Evolutionary conservation across 352 stramenopile genomes (phyloP).

Genomic region (Thalassiosira oceanica): DNA sequence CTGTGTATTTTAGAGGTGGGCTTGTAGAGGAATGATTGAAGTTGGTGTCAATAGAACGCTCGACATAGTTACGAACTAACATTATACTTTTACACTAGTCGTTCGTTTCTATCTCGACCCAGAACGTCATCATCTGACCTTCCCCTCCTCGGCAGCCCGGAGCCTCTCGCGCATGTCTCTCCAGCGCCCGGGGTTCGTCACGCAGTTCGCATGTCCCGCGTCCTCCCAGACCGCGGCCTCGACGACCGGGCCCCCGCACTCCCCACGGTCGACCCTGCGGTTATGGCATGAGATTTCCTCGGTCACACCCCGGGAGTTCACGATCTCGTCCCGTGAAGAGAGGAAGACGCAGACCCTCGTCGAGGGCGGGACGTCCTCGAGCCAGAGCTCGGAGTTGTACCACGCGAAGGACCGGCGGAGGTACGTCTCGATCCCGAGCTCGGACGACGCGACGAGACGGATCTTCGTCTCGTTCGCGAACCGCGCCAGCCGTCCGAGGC

Average conservation of each 20-base stretch:
- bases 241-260: constrained; percentile 2
- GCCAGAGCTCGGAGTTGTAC: constrained; percentile 82
- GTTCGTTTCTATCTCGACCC: too few relatives aligned
- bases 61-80: too few relatives aligned
- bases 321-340: constrained; percentile 74
- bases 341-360: constrained; percentile 62
- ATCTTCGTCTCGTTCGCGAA: constrained; percentile 48
- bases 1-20: too few relatives aligned
- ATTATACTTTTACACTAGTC: too few relatives aligned
- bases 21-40: too few relatives aligned
- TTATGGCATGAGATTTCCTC: constrained; percentile 44
- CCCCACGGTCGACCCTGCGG: neutral
- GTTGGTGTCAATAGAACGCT: too few relatives aligned
- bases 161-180: constrained; percentile 46
- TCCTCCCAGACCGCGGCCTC: constrained; percentile 46
- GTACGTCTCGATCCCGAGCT: constrained; percentile 80
- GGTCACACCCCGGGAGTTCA: constrained; percentile 60
- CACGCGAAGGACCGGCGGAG: constrained; percentile 80
- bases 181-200: constrained; percentile 50
- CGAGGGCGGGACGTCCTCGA: constrained; percentile 65
- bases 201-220: constrained; percentile 55
- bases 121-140: too few relatives aligned
- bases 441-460: constrained; percentile 55
- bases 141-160: too few relatives aligned
- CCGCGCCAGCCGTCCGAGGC: constrained; percentile 15